Evolutionary conservation across 192 early-diverging fungal genomes (phyloP), one percentile per base, ranked within the genome.

Genomic region (Podila verticillata): DNA sequence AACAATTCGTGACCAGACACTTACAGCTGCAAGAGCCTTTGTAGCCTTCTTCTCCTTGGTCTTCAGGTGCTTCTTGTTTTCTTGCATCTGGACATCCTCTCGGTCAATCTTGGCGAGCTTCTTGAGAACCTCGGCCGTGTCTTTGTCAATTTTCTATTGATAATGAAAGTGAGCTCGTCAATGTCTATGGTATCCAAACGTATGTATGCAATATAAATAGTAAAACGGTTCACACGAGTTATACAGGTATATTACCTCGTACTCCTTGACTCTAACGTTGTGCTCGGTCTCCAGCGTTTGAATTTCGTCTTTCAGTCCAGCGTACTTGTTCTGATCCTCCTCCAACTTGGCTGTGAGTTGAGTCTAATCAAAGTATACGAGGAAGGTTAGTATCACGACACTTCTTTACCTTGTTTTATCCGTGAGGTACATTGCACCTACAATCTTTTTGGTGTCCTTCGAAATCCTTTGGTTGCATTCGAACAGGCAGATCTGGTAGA

Each of bases 71-170:
- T 97, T 95, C 78, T 91, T 91, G 68, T 90, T 95, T 78, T 96
- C 96, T 65, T 92, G 91, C 59, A 95, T 77, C 74, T 96, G 92
- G 26, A 98, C 92, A 72, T 96, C 92, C 36, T 92, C 87, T 57
- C 89, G 89, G 83, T 96, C 95, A 56, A 90, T 90, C 70, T 83
- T 87, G 15, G 90, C 84, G 19, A 94, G 84, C 64, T 94, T 85
- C 57, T 85, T 84, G 12, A 74, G 36, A 32, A 89, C 86, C 39
- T 88, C 87, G 44, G 85, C 82, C 4, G 89, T 85, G 66, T 91
- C 86, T 69, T 82, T 86, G 26, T 89, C 89, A 7, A 91, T 80
- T 58, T 68, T 61, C 84, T 85, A 34, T 54, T n/a, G 8, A 20
- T n/a, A 19, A 22, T 13, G 13, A 22, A 24, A 35, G n/a, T n/a